These are phyloP conservation scores for Naganishia kalamii DNA, from an alignment of 768 basidiomycete genomes.

Conservation along the genomic window DNA sequence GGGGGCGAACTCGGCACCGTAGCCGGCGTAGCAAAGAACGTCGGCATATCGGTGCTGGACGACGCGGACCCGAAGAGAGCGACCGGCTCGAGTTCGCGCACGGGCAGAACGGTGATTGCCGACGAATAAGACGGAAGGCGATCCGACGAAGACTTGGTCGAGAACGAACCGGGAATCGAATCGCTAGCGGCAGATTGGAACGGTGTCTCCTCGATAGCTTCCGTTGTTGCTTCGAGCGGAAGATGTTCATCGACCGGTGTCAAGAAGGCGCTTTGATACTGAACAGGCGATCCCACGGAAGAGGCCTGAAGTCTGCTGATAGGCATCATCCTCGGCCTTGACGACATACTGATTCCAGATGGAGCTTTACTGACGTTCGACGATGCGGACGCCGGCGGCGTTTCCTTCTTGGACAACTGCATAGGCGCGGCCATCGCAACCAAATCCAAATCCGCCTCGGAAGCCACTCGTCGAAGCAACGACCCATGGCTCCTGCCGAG, in stretches of 20 bases:
- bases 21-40: not conserved
- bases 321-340: not conserved
- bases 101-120: not conserved
- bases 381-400: too few species aligned
- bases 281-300: not conserved
- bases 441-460: conserved; percentile 24
- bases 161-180: not conserved
- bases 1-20: not conserved
- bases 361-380: too few species aligned
- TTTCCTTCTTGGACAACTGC: not conserved
- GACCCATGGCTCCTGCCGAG: conserved; percentile 14
- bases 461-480: conserved; percentile 22
- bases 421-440: not conserved
- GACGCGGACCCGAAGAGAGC: not conserved
- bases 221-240: not conserved
- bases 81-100: not conserved
- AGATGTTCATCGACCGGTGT: not conserved
- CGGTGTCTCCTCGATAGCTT: not conserved
- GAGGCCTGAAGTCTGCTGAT: not conserved
- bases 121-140: conserved; percentile 1
- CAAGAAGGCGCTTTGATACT: not conserved
- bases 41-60: not conserved
- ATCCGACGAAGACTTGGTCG: not conserved
- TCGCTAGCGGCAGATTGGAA: not conserved
- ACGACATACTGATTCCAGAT: not conserved